phyloP scores from a whole-genome alignment of 1,284 basidiomycete species.

The Ceratobasidium sp. region DNA sequence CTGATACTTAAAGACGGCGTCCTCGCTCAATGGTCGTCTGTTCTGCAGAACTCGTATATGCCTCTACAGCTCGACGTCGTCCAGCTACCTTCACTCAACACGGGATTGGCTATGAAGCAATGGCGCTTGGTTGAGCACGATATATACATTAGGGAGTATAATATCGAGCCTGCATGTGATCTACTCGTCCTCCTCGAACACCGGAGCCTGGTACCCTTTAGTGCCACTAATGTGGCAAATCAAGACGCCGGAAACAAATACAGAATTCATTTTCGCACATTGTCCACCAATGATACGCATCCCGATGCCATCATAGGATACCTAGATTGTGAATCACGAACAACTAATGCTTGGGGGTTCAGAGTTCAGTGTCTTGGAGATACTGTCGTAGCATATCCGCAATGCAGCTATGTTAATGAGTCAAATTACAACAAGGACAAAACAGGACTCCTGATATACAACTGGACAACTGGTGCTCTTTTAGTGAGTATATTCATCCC shows the following conservation, averaged over 20 bases:
- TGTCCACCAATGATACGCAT: neutral
- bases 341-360: neutral
- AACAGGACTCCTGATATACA: neutral
- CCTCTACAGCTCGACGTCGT: conserved; percentile 22
- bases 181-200: conserved; percentile 22
- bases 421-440: neutral
- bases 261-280: conserved; percentile 18
- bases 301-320: neutral
- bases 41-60: neutral
- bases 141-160: conserved; percentile 7
- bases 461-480: conserved; percentile 17
- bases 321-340: neutral
- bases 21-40: neutral
- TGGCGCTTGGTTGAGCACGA: conserved; percentile 7
- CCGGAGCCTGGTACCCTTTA: no score
- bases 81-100: conserved; percentile 29
- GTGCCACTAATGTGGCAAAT: neutral
- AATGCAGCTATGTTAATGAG: neutral
- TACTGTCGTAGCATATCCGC: neutral
- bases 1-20: neutral
- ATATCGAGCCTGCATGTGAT: conserved; percentile 30
- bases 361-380: neutral
- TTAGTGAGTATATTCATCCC: neutral
- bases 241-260: neutral
- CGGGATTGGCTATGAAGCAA: neutral